Percentiles rank a stretch among this genome's conserved stretches.
phyloP scores from a whole-genome alignment of 2,329 filamentous ascomycete species.

The Aspergillus sergii region DNA sequence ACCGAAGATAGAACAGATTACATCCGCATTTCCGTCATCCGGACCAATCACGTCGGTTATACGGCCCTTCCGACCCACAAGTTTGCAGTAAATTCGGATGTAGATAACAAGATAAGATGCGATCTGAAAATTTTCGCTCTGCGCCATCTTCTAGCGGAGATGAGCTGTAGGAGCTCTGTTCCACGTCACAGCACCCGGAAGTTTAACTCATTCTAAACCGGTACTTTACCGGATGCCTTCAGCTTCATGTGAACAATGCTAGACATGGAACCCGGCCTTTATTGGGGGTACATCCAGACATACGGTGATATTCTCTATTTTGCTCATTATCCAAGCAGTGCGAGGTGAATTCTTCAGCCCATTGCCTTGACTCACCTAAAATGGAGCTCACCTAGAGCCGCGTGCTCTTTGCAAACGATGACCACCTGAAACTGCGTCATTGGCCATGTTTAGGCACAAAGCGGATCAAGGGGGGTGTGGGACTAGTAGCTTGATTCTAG shows the following conservation, averaged over 20 bases:
- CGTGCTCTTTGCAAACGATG: background rate
- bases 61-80: background rate
- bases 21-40: background rate
- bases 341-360: background rate
- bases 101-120: conserved; percentile 1
- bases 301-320: background rate
- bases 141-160: background rate
- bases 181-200: background rate
- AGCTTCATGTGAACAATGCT: background rate
- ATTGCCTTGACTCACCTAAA: background rate
- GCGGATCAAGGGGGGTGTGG: background rate
- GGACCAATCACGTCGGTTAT: background rate
- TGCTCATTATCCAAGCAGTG: background rate
- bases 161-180: background rate
- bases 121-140: background rate
- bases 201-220: background rate
- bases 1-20: background rate
- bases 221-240: background rate
- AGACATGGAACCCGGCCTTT: background rate
- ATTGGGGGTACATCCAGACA: background rate
- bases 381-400: background rate
- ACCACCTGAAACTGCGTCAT: background rate
- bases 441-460: background rate
- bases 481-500: background rate
- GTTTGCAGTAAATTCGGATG: background rate